These are phyloP conservation scores for Papiliotrema terrestris DNA, from an alignment of 1,284 basidiomycete genomes.

Conservation along the genomic window DNA sequence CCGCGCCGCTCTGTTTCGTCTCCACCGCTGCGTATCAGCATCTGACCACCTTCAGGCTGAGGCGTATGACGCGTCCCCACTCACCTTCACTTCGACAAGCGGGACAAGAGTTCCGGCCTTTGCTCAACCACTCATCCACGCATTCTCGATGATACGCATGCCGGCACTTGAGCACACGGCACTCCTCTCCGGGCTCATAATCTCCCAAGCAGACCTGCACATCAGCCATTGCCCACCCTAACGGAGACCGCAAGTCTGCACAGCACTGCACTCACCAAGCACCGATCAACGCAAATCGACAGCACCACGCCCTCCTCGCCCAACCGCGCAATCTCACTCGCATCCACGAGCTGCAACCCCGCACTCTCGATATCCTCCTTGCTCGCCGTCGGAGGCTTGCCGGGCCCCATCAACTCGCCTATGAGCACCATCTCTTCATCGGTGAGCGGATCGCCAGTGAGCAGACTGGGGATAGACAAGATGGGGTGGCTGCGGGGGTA, in stretches of 20 bases:
- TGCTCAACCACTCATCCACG: slow-evolving; percentile 79
- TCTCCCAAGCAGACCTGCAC: slow-evolving; percentile 74
- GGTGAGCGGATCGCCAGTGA: slow-evolving; percentile 53
- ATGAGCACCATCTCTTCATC: slow-evolving; percentile 66
- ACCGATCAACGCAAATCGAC: slow-evolving; percentile 66
- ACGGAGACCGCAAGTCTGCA: too few species aligned
- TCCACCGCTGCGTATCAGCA: slow-evolving; percentile 9
- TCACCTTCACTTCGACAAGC: slow-evolving; percentile 58
- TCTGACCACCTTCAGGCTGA: not conserved
- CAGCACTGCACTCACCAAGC: slow-evolving; percentile 54
- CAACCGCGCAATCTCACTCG: slow-evolving; percentile 55
- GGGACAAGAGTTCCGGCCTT: slow-evolving; percentile 82
- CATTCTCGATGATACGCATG: slow-evolving; percentile 82
- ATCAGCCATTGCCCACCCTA: not conserved
- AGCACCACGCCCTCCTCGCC: slow-evolving; percentile 62
- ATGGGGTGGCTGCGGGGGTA: slow-evolving; percentile 82
- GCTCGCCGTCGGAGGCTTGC: slow-evolving; percentile 64
- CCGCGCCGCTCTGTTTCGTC: slow-evolving; percentile 1
- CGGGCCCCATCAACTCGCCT: slow-evolving; percentile 54
- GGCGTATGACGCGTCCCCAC: slow-evolving; percentile 7
- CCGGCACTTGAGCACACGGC: slow-evolving; percentile 72
- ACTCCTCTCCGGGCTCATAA: slow-evolving; percentile 67
- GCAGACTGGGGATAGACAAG: slow-evolving; percentile 67
- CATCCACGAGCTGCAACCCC: slow-evolving; percentile 67
- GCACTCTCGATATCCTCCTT: slow-evolving; percentile 77